phyloP scores from a whole-genome alignment of 768 basidiomycete genomes.

The Pleurotus tuber-regium region DNA sequence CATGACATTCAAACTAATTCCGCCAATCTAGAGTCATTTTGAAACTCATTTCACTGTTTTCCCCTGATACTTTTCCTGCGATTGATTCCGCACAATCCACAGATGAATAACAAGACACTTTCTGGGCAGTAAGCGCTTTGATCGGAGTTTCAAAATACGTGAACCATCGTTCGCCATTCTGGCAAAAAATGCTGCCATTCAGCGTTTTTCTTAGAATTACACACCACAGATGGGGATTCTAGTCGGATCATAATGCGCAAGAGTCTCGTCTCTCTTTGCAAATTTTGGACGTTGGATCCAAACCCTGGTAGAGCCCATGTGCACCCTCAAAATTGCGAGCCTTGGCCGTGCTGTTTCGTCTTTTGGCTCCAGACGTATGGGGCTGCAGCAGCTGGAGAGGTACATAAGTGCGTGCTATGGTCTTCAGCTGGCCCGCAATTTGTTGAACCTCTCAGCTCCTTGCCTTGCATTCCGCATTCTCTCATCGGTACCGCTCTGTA shows the following conservation, averaged over 20 bases:
- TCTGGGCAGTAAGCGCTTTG: constrained; percentile 2
- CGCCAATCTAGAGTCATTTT: too few species aligned
- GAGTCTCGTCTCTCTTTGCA: not conserved
- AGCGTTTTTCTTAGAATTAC: not conserved
- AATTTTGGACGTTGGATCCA: not conserved
- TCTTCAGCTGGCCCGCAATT: not conserved
- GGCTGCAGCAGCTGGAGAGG: not conserved
- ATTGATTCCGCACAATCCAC: too few species aligned
- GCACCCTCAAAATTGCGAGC: constrained; percentile 4
- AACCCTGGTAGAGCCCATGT: constrained; percentile 7
- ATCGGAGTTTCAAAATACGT: constrained; percentile 5
- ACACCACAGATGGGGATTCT: not conserved
- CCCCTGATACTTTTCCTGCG: too few species aligned
- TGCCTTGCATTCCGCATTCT: not conserved
- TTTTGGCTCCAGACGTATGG: not conserved
- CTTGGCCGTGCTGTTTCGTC: constrained; percentile 4
- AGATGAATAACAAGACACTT: too few species aligned
- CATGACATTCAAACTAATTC: too few species aligned
- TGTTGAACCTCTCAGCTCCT: constrained; percentile 1
- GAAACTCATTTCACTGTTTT: too few species aligned
- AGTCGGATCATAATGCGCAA: not conserved
- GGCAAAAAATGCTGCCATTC: constrained; percentile 1
- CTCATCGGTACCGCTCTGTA: not conserved
- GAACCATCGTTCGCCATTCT: constrained; percentile 9
- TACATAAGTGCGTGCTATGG: constrained; percentile 5